Evolutionary conservation across 2,329 filamentous ascomycete species (phyloP).

Genomic region (Coleophoma cylindrospora): DNA sequence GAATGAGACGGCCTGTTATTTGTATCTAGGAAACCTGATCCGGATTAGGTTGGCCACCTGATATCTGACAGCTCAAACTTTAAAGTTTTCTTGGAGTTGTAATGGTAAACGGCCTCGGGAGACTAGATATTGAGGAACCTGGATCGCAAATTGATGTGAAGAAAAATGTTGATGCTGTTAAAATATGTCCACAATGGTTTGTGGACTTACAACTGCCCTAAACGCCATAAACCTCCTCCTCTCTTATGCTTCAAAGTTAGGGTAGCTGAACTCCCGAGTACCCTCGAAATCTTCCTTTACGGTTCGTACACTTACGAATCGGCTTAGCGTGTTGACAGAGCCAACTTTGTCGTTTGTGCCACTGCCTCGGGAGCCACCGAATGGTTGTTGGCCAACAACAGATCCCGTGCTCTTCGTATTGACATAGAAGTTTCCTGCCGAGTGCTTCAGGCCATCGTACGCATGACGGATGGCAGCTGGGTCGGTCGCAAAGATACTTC

Average conservation of each 20-base stretch:
- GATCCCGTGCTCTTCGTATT: constrained; percentile 78
- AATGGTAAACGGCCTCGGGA: no score
- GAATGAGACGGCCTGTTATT: no score
- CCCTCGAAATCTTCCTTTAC: constrained; percentile 73
- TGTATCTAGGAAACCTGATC: no score
- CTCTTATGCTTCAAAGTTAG: constrained; percentile 55
- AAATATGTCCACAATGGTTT: neutral
- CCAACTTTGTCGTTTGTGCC: constrained; percentile 73
- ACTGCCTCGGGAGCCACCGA: constrained; percentile 62
- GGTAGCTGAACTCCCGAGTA: constrained; percentile 59
- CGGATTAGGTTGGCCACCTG: no score
- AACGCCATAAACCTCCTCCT: neutral
- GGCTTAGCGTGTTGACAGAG: constrained; percentile 54
- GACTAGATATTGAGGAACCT: no score
- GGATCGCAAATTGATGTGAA: no score
- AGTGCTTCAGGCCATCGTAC: constrained; percentile 65
- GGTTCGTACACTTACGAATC: constrained; percentile 62
- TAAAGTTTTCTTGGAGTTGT: no score
- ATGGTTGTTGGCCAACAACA: constrained; percentile 69
- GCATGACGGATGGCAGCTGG: constrained; percentile 60
- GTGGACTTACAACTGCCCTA: neutral
- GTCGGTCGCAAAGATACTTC: constrained; percentile 69
- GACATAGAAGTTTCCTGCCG: constrained; percentile 80
- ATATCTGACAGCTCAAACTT: no score
- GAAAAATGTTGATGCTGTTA: no score